Evolutionary conservation across 345 rosid species (phyloP), one percentile per base, ranked within the genome.

Genomic region (Zanthoxylum bungeanum): DNA sequence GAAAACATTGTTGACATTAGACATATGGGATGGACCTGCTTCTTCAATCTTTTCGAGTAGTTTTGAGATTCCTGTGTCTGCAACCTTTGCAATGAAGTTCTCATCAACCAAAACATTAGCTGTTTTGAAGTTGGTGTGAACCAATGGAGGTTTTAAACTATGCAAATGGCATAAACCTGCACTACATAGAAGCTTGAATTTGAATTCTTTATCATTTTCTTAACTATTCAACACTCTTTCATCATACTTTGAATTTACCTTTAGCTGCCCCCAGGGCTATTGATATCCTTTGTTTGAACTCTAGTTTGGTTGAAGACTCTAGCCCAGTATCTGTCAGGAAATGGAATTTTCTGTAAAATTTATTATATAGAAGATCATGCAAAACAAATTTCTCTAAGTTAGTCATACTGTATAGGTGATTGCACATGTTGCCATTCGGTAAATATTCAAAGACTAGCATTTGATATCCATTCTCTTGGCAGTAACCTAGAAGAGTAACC

Each of bases 201-300:
- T 12, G 36, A 33, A 24, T 27, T n/a, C 11, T 22, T 33, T 36
- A 37, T 19, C 10, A 17, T 17, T 39, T 46, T 46, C n/a, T 42
- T 21, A 39, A 16, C 12, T 51, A 42, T 33, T 34, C 44, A 28
- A 34, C 44, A 24, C 31, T 33, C 24, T 52, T 67, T 64, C 31
- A 71, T 25, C 2, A 66, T 39, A 73, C 19, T 69, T 33, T 27
- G 36, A 28, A 72, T 73, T 70, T 76, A 89, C 95, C 97, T 89
- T 75, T 87, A 52, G 91, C 95, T 9, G 90, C 93, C 58, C 88
- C 90, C 1, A 86, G 65, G 63, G 93, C 91, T 73, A 89, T 80
- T 21, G 80, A 85, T 60, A 91, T 31, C 81, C 92, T 83, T 52
- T 78, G 88, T 74, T 87, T 82, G 82, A 91, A 89, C 75, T 86